Base-by-base conservation (phyloP, 2,329 filamentous ascomycete species). In the Aureobasidium sp. region DNA sequence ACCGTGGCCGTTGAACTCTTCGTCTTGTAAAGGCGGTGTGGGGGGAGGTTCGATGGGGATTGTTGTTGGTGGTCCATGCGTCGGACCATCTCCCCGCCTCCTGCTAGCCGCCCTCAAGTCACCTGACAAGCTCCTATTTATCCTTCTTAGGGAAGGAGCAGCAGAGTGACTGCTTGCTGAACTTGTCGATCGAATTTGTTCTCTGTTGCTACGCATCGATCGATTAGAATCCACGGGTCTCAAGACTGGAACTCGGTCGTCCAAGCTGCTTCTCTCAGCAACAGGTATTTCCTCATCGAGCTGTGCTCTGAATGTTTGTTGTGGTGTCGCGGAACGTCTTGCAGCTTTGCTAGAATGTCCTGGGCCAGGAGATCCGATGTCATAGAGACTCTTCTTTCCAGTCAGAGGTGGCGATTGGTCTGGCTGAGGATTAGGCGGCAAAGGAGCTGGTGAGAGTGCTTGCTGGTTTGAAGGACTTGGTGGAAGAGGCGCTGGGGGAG, bases 91-190 rank as follows among this genome's bases (percentile, higher is more conserved):
- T 74, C 78, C 76, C 34, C 32, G 32, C 77, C 79, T 82, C 81
- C 83, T 83, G 75, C 84, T 84, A 67, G 84, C 83, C 67, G 83
- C 83, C 76, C 88, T 79, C 69, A 95, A 80, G 80, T 95, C 89
- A 75, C 88, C 87, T 81, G 89, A 92, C 74, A 86, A 71, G 72
- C 79, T 82, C 54, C 81, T 79, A 67, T 87, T 85, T 65, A 83
- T 82, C 65, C 90, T 84, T 69, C 91, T 83, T 64, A 94, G 81
- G 51, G 88, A 85, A 65, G 87, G 88, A 63, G 86, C 88, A 65
- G 79, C 76, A 69, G 80, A 83, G 65, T 79, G 77, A 63, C 81
- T 78, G 74, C 80, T 85, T 66, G 77, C 70, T 64, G 80, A 73
- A 72, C 86, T 90, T 66, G 87, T 82, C 73, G 88, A 83, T 71